Evolutionary conservation across 345 rosid species (phyloP), one percentile per base, ranked within the genome.

Genomic region (Lumnitzera racemosa): DNA sequence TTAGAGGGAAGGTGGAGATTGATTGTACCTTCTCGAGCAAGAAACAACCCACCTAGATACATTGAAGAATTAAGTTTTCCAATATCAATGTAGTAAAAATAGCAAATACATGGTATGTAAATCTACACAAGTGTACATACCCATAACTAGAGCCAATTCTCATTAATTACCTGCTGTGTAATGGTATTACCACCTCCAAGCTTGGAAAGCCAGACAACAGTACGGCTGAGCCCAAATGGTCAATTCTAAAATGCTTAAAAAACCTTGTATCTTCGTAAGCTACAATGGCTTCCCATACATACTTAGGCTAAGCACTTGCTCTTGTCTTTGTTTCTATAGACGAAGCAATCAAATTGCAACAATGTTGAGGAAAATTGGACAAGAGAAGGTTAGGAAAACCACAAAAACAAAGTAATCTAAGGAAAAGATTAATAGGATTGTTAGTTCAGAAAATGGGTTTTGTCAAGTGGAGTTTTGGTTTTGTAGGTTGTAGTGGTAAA

Each of bases 191-290:
- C 64, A 2, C 79, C 75, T 15, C 78, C 76, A 11, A 51, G 58
- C 31, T 67, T 69, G 47, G 67, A 59, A 12, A 72, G n/a, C 12
- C 64, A 75, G 55, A 60, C 58, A 20, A 63, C 56, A 15, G 71
- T 72, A 36, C 73, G 61, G 31, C 56, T 58, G 57, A 72, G 51
- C 25, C 73, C 75, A 23, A 62, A 46, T 63, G 71, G 53, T 68
- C 73, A n/a, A 68, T 59, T 24, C 73, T 68, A 29, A 23, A 62
- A 68, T 68, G 66, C 10, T 24, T 46, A 53, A 65, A 71, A 57
- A 67, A 68, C 46, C 61, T 54, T 24, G 64, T 60, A 15, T 77
- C 81, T 59, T 70, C 75, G 47, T 61, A 70, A 12, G 73, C 73
- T 27, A 70, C 73, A 27, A 77, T 60, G 47, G 71, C 73, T 53